Base-by-base conservation (phyloP, 2,329 filamentous ascomycete genomes). In the Alternaria rosae region DNA sequence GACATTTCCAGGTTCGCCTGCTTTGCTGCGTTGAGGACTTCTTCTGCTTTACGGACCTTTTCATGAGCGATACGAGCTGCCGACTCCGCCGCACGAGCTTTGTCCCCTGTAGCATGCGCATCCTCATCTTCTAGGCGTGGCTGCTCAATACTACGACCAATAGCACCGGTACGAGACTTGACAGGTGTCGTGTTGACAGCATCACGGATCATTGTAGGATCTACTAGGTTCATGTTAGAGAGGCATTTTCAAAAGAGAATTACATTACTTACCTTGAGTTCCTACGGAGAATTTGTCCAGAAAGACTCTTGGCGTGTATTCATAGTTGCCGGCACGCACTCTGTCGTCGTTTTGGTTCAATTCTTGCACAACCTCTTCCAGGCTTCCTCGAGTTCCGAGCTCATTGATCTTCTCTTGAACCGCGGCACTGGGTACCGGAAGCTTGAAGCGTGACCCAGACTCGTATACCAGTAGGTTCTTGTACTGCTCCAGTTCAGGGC, bases 361-460 rank as follows among this genome's bases (percentile, higher is more conserved):
- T 0, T 50, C 53, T 8, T 64, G 23, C 8, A 74, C 54, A 20
- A 43, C 50, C 12, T 59, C 57, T 6, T 30, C 15, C 9, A 70
- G 57, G 13, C 23, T 50, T 5, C 38, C 3, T 3, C 5, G 25
- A 13, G 55, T 67, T 11, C 60, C 61, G 23, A 64, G 30, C 8
- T 38, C 28, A 3, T 43, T 56, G n/a, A 71, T 51, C 30, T 41
- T 35, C 7, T 54, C 32, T 12, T 63, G 45, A 17, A 58, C 45
- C 5, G 32, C 11, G 2, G 58, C 21, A 6, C 54, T 50, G 11
- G 57, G 10, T 4, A 12, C 11, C 4, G 75, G 72, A 12, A 76
- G 64, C 62, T 69, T 73, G 65, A 74, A 76, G 7, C 67, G 67
- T 3, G 74, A 76, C 2, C 75, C 75, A 43, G 72, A 74, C 15